Evolutionary conservation across 495 filamentous ascomycete species (phyloP).

Genomic region (Aspergillus bertholletiae): DNA sequence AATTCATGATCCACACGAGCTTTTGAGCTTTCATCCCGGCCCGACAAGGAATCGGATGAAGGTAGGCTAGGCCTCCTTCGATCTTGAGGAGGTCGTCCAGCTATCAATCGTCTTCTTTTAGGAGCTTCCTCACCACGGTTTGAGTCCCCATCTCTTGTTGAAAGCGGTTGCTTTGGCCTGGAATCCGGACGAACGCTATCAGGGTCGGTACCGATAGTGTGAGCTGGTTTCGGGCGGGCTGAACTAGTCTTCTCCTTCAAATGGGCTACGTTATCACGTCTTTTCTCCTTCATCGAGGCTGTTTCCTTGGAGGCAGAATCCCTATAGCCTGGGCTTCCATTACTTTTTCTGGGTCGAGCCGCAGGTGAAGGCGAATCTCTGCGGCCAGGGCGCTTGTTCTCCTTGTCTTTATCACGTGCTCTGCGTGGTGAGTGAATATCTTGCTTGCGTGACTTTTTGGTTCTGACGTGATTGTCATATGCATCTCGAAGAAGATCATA

Average conservation of each 20-base stretch:
- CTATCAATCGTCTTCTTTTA: slow-evolving; percentile 40
- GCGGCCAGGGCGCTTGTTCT: slow-evolving; percentile 45
- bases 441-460: slow-evolving; percentile 36
- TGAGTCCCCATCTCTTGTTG: slow-evolving; percentile 33
- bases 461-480: slow-evolving; percentile 60
- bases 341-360: slow-evolving; percentile 39
- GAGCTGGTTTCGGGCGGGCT: slow-evolving; percentile 22
- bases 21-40: slow-evolving; percentile 33
- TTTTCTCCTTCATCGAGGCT: slow-evolving; percentile 26
- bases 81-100: slow-evolving; percentile 41
- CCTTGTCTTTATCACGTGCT: slow-evolving; percentile 54
- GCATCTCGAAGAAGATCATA: slow-evolving; percentile 75
- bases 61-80: slow-evolving; percentile 34
- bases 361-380: slow-evolving; percentile 49
- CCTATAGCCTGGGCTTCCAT: slow-evolving; percentile 31
- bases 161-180: slow-evolving; percentile 22
- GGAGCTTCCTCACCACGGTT: slow-evolving; percentile 35
- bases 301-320: slow-evolving; percentile 28
- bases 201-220: slow-evolving; percentile 25
- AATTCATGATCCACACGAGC: slow-evolving; percentile 33
- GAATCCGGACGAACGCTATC: slow-evolving; percentile 24
- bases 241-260: slow-evolving; percentile 26
- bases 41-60: slow-evolving; percentile 42
- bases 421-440: slow-evolving; percentile 52
- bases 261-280: slow-evolving; percentile 23